Evolutionary conservation across 2,329 filamentous ascomycete genomes (phyloP), one percentile per base, ranked within the genome.

Genomic region (Uncinocarpus reesii): DNA sequence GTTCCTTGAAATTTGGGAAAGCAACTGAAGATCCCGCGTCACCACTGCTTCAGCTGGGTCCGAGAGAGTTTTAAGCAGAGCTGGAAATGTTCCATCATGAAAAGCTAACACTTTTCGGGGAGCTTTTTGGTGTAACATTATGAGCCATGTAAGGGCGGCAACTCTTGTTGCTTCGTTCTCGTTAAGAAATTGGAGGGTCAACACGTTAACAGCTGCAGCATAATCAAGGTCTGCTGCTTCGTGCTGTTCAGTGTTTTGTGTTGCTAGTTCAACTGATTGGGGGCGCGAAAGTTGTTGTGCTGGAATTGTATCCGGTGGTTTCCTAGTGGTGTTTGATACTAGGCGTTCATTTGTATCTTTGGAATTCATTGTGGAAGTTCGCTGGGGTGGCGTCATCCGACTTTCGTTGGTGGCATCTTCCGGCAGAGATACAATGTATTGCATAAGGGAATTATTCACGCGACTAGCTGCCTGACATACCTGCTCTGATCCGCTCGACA

Each of bases 91-190:
- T 42, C 90, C 92, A 60, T 96, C 92, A 56, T 96, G 95, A 62
- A 95, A 95, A 7, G 90, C 89, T 32, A 96, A 76, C 11, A 95
- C 86, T 63, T 95, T 95, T 46, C 84, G 79, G 0, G 92, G 92
- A 2, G 92, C 90, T 71, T 95, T 96, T 54, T 86, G 80, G 64
- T 98, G 92, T 34, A 98, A 75, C 90, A 96, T 96, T 50, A 96
- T 92, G 49, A 98, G 76, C 92, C 92, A 98, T 4, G 86, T 90
- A 52, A 98, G 72, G 13, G 92, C 89, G 31, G 89, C 90, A 23
- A 96, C 89, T 52, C 92, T 80, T 1, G 92, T 98, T 23, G 86
- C 88, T 70, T 98, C 93, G 61, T 96, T 87, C 58, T 98, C 90
- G 60, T 98, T 95, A 45, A 98, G 71, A 60, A 98, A 96, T 46